These are phyloP conservation scores for Sugiyamaella qingdaonensis DNA, from an alignment of 805 yeast species.

Conservation along the genomic window DNA sequence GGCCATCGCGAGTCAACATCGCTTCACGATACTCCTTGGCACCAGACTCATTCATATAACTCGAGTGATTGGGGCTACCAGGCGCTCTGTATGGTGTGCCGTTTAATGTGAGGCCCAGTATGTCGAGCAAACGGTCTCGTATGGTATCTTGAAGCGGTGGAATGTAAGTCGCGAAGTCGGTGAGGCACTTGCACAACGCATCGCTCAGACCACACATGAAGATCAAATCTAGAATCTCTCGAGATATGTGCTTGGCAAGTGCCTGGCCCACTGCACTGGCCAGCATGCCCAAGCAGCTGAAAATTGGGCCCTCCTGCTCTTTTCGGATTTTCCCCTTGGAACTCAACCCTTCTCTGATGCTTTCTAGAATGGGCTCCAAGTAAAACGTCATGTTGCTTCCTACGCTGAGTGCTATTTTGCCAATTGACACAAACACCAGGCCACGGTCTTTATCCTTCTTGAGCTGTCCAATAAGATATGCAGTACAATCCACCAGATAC, in stretches of 20 bases:
- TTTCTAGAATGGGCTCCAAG: slow-evolving; percentile 80
- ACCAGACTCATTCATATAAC: slow-evolving; percentile 51
- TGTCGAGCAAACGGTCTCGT: slow-evolving; percentile 63
- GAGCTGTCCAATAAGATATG: slow-evolving; percentile 72
- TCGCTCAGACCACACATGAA: slow-evolving; percentile 80
- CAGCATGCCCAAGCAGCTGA: slow-evolving; percentile 81
- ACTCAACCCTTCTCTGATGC: slow-evolving; percentile 71
- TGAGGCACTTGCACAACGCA: slow-evolving; percentile 72
- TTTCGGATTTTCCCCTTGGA: slow-evolving; percentile 57
- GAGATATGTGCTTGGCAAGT: slow-evolving; percentile 78
- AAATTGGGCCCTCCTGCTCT: slow-evolving; percentile 79
- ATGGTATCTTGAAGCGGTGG: slow-evolving; percentile 77
- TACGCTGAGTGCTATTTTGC: slow-evolving; percentile 73
- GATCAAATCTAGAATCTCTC: slow-evolving; percentile 73
- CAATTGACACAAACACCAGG: slow-evolving; percentile 73
- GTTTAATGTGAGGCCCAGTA: slow-evolving; percentile 69
- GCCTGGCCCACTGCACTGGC: slow-evolving; percentile 92
- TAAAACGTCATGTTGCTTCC: slow-evolving; percentile 83
- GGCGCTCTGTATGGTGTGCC: slow-evolving; percentile 81
- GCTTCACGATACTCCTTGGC: slow-evolving; percentile 77
- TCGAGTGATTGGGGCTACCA: slow-evolving; percentile 72
- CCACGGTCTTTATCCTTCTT: slow-evolving; percentile 73
- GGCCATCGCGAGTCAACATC: slow-evolving; percentile 68
- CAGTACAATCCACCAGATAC: slow-evolving; percentile 74
- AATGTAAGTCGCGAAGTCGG: slow-evolving; percentile 61